Evolutionary conservation across 208 protist genomes (phyloP).

Genomic region (Acanthamoeba rhysodes): DNA sequence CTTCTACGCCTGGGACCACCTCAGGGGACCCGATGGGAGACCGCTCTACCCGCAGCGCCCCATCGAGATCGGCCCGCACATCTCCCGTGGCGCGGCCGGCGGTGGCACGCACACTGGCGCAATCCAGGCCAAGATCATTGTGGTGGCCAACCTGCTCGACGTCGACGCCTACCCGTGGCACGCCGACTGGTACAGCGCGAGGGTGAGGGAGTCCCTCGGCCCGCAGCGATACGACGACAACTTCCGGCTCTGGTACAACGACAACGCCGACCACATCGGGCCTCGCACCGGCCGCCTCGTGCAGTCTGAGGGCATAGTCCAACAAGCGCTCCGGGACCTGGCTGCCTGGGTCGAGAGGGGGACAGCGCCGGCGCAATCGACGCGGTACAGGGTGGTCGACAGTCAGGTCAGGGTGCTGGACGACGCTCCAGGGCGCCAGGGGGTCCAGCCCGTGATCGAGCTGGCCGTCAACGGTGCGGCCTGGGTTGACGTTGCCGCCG

Average conservation of each 20-base stretch:
- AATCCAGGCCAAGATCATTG: conserved; percentile 24
- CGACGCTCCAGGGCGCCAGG: neutral
- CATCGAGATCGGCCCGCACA: neutral
- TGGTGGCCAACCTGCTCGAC: conserved; percentile 39
- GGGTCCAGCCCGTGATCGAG: conserved; percentile 6
- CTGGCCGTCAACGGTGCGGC: neutral
- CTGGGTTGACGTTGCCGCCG: neutral
- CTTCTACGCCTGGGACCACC: conserved; percentile 37
- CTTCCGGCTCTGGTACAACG: conserved; percentile 54
- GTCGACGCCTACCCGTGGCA: conserved; percentile 50
- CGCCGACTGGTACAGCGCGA: conserved; percentile 35
- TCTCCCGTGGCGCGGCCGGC: neutral
- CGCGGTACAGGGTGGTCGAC: neutral
- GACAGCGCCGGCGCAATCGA: neutral
- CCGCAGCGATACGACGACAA: conserved; percentile 27
- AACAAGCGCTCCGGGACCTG: neutral
- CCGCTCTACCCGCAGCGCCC: conserved; percentile 33
- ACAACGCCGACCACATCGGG: conserved; percentile 35
- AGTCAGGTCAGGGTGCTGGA: neutral
- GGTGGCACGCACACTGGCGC: conserved; percentile 10
- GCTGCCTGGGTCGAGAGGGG: conserved; percentile 37
- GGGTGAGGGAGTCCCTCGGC: conserved; percentile 56
- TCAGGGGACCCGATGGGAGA: conserved; percentile 13
- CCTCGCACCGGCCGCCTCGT: conserved; percentile 7
- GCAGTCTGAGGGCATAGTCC: neutral